Evolutionary conservation across 306 rosid genomes (phyloP).

Genomic region (Lotus japonicus): DNA sequence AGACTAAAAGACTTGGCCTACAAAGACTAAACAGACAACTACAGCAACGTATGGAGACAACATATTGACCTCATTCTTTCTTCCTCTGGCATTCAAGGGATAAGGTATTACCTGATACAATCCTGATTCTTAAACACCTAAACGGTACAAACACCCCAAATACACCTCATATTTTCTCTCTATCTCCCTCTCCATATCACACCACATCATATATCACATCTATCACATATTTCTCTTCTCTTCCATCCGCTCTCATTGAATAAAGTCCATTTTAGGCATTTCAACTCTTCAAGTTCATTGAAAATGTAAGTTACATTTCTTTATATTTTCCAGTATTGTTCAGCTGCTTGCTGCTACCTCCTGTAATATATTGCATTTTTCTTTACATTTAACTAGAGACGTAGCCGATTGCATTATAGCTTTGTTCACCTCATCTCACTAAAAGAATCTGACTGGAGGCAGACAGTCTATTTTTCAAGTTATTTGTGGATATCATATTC

Average conservation of each 20-base stretch:
- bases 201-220: too few species aligned
- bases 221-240: too few species aligned
- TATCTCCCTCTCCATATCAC: too few species aligned
- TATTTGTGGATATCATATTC: not conserved
- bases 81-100: not conserved
- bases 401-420: not conserved
- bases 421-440: not conserved
- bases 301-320: not conserved
- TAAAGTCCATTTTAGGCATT: not conserved
- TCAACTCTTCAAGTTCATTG: not conserved
- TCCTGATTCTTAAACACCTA: too few species aligned
- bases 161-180: too few species aligned
- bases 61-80: not conserved
- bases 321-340: not conserved
- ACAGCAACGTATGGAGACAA: not conserved
- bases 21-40: not conserved
- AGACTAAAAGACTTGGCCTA: not conserved
- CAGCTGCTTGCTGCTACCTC: not conserved
- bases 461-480: not conserved
- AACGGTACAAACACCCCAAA: too few species aligned
- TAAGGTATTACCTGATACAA: not conserved
- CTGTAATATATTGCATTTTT: not conserved
- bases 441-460: not conserved
- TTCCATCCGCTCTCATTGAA: not conserved
- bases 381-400: not conserved